These are phyloP conservation scores for Babjeviella inositovora DNA, from an alignment of 805 yeast species.

Conservation along the genomic window DNA sequence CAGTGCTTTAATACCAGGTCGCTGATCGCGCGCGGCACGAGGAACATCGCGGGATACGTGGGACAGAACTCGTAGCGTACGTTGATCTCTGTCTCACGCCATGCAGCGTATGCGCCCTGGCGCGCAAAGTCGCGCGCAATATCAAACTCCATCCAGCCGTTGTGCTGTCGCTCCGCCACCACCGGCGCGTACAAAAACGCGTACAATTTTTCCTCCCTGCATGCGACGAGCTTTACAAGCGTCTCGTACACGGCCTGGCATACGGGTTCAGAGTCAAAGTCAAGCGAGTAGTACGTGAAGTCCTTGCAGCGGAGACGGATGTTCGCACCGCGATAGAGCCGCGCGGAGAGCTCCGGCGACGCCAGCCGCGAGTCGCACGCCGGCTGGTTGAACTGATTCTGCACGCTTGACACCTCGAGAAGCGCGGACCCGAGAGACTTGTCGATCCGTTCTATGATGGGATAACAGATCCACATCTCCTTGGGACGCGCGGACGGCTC, in stretches of 20 bases:
- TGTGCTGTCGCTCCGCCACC: conserved; percentile 38
- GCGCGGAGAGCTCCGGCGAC: conserved; percentile 5
- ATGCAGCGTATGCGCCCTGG: conserved; percentile 39
- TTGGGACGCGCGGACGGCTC: conserved; percentile 12
- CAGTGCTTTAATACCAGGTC: conserved; percentile 78
- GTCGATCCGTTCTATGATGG: conserved; percentile 53
- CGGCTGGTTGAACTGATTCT: neutral
- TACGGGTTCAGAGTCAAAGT: conserved; percentile 39
- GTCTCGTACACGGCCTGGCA: conserved; percentile 64
- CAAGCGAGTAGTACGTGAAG: conserved; percentile 67
- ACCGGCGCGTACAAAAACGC: conserved; percentile 77
- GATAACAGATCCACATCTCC: conserved; percentile 89
- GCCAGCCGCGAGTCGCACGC: neutral
- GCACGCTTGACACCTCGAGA: conserved; percentile 5
- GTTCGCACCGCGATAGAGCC: conserved; percentile 27
- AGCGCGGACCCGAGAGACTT: conserved; percentile 37
- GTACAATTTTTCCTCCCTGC: conserved; percentile 45
- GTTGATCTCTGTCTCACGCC: conserved; percentile 66
- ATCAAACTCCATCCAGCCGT: conserved; percentile 65
- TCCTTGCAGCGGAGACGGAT: conserved; percentile 71
- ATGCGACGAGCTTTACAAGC: conserved; percentile 46
- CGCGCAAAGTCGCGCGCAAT: conserved; percentile 51
- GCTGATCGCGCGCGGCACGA: conserved; percentile 65
- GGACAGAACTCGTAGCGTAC: conserved; percentile 47
- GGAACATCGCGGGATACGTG: conserved; percentile 54